Evolutionary conservation across 768 basidiomycete genomes (phyloP), one percentile per base, ranked within the genome.

Genomic region (Suillus sp.): DNA sequence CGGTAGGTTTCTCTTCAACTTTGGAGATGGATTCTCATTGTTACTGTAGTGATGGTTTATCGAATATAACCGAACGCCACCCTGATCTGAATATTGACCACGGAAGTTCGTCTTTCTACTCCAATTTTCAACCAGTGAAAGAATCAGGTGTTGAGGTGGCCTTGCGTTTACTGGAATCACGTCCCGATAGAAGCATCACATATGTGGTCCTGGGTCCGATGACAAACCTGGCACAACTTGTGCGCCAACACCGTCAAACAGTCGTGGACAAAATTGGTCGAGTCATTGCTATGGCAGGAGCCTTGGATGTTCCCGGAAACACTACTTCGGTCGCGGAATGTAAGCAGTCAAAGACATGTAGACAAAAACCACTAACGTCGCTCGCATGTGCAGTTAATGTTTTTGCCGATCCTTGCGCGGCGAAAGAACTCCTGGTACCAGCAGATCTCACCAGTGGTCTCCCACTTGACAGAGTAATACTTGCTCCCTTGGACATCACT

Each of bases 271-370:
- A 84, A 48, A 83, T 93, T 34, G 92, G 88, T 5, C 83, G 88
- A n/a, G 78, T 98, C 9, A 77, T 95, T 25, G 89, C 87, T 72
- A 96, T 98, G 94, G 95, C 95, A n/a, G 95, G 94, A 16, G 91
- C 94, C 2, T 73, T 98, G 27, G 93, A 96, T 66, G 91, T 93
- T 37, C 93, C 95, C 0, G 95, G 95, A 3, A 98, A 96, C 68
- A 90, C 88, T 0, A 86, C 81, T 30, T 86, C 93, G 9, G 81
- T 85, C 3, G 90, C 94, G 63, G 95, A 97, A 74, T 96, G 95
- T 92, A 76, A 75, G 86, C 72, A 38, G 42, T 62, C 30, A 22
- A 48, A 38, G 16, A 20, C 8, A 10, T 51, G 38, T 48, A n/a
- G 64, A 50, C 32, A 38, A n/a, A 34, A 35, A 22, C 14, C 10